Conservation (phyloP, 345 rosid species). For the Arabidopsis arenosa region DNA sequence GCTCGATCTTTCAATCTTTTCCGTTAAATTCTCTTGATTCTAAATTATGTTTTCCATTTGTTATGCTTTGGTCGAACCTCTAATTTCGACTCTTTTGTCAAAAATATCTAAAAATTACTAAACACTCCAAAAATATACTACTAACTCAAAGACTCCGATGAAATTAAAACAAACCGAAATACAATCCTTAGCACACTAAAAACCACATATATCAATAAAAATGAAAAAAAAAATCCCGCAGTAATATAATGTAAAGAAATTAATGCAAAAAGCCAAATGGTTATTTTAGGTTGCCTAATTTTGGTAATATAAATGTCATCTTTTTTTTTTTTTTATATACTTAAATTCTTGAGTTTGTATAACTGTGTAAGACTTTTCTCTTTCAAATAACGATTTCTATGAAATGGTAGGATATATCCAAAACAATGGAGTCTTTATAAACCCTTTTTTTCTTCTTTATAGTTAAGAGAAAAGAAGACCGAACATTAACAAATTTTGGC, state of each 20-base stretch:
- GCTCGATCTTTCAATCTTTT: not conserved
- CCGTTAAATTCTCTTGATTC: not conserved
- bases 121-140: not conserved
- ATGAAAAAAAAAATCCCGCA: not conserved
- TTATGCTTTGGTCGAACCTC: not conserved
- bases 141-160: not conserved
- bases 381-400: conserved; percentile 31
- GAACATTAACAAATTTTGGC: not conserved
- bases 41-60: not conserved
- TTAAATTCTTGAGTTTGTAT: conserved; percentile 22
- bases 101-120: not conserved
- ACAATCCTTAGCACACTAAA: not conserved
- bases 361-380: conserved; percentile 31
- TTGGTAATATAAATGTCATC: conserved; percentile 7
- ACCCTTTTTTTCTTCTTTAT: conserved; percentile 10
- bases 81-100: not conserved
- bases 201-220: not conserved
- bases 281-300: conserved; percentile 33
- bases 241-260: not conserved
- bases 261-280: conserved; percentile 1
- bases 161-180: not conserved
- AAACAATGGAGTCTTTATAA: conserved; percentile 7
- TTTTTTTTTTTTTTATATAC: conserved; percentile 7
- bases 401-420: conserved; percentile 26
- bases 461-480: not conserved